Percentiles rank a stretch among this genome's conserved stretches.
Conservation (phyloP, 352 stramenopile species). For the Albugo candida region DNA sequence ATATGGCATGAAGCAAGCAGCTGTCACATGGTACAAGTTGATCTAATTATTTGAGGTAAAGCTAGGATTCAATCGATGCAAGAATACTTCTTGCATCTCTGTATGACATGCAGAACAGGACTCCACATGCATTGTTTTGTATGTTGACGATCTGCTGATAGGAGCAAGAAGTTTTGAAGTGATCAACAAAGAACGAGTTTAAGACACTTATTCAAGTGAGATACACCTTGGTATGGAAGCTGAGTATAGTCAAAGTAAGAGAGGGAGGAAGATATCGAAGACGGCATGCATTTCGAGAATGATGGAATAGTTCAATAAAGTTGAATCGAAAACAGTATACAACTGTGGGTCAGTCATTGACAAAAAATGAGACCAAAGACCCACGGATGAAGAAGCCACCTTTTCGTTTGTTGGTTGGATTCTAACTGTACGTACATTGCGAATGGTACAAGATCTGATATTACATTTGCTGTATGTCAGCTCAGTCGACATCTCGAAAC, state of each 20-base stretch:
- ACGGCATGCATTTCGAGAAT: too few species aligned
- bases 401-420: not conserved
- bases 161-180: constrained; percentile 1
- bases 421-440: not conserved
- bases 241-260: too few species aligned
- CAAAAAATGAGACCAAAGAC: not conserved
- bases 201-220: constrained; percentile 6
- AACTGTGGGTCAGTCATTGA: too few species aligned
- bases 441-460: too few species aligned
- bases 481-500: too few species aligned
- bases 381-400: not conserved
- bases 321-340: not conserved
- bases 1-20: constrained; percentile 10
- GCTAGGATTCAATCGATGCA: constrained; percentile 3
- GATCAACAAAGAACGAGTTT: constrained; percentile 5
- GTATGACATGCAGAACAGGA: constrained; percentile 1
- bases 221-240: constrained; percentile 12
- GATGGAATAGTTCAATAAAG: not conserved
- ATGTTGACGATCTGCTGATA: constrained; percentile 10
- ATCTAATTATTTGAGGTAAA: constrained; percentile 7
- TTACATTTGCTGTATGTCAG: too few species aligned
- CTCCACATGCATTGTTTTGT: constrained; percentile 5
- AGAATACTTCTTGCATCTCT: constrained; percentile 8
- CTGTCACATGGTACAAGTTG: constrained; percentile 11
- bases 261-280: too few species aligned